phyloP scores from a whole-genome alignment of 2,329 filamentous ascomycete genomes.

The Calonectria pteridis region DNA sequence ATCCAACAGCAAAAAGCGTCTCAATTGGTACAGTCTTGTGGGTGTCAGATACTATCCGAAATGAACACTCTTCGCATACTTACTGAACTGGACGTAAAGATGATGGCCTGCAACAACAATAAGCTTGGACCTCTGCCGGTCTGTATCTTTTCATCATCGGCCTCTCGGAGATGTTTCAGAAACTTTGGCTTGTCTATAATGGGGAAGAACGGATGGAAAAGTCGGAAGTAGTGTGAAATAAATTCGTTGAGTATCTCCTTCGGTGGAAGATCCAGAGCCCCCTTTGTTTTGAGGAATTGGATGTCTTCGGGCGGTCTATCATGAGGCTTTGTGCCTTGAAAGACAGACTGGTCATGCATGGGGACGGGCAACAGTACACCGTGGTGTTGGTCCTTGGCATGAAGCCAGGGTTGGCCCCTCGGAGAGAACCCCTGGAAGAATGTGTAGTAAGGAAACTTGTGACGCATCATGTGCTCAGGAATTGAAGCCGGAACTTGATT shows the following conservation, averaged over 20 bases:
- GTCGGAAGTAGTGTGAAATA: neutral
- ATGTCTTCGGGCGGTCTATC: neutral
- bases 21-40: neutral
- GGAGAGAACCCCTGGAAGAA: neutral
- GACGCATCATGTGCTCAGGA: neutral
- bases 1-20: neutral
- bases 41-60: neutral
- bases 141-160: neutral
- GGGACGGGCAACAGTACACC: neutral
- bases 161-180: neutral
- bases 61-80: neutral
- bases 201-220: neutral
- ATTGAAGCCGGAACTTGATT: neutral
- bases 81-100: neutral
- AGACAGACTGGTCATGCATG: neutral
- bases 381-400: neutral
- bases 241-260: neutral
- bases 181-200: neutral
- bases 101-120: neutral
- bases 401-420: neutral
- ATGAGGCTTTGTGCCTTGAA: too few relatives aligned
- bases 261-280: neutral
- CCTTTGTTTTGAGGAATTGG: neutral
- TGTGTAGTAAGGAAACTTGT: conserved; percentile 1
- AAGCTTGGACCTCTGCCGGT: neutral